A percentile compares a stretch with the other conserved stretches of the same genome.
Conservation (phyloP, 768 basidiomycete genomes). For the Kwoniella heveanensis region DNA sequence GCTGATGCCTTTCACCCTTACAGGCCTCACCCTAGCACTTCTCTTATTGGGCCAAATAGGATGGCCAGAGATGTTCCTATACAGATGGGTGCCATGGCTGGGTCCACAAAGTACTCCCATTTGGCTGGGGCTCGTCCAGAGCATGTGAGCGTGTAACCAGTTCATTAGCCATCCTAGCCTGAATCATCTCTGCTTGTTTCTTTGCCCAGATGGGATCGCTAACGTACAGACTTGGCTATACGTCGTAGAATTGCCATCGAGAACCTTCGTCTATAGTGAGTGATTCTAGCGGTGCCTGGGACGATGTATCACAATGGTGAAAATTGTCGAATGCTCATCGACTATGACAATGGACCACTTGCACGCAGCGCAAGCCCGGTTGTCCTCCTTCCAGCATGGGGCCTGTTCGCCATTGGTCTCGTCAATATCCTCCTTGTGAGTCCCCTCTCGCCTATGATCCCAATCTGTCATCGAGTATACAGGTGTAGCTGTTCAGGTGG, state of each 20-base stretch:
- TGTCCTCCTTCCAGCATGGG: slow-evolving; percentile 34
- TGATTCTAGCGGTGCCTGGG: neutral
- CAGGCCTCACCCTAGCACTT: slow-evolving; percentile 11
- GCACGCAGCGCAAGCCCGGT: slow-evolving; percentile 19
- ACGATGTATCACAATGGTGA: too few relatives aligned
- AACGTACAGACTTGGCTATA: too few relatives aligned
- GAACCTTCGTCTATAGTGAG: slow-evolving; percentile 38
- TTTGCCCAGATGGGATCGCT: too few relatives aligned
- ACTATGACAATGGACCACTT: too few relatives aligned
- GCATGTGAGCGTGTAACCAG: slow-evolving; percentile 43
- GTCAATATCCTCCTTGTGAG: slow-evolving; percentile 34
- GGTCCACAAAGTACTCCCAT: slow-evolving; percentile 44
- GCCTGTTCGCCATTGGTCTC: slow-evolving; percentile 28
- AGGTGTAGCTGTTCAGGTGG: too few relatives aligned
- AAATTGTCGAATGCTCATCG: too few relatives aligned
- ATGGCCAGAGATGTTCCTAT: slow-evolving; percentile 37
- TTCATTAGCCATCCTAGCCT: too few relatives aligned
- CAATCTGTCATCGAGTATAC: too few relatives aligned
- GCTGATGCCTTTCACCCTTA: too few relatives aligned
- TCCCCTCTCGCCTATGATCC: too few relatives aligned
- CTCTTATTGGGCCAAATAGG: slow-evolving; percentile 33
- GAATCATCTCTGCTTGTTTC: too few relatives aligned
- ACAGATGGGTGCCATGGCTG: slow-evolving; percentile 32
- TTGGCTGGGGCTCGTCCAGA: slow-evolving; percentile 29
- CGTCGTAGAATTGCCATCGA: slow-evolving; percentile 35